These are phyloP conservation scores for Talaromyces rugulosus DNA, from an alignment of 2,329 filamentous ascomycete species.

Conservation along the genomic window DNA sequence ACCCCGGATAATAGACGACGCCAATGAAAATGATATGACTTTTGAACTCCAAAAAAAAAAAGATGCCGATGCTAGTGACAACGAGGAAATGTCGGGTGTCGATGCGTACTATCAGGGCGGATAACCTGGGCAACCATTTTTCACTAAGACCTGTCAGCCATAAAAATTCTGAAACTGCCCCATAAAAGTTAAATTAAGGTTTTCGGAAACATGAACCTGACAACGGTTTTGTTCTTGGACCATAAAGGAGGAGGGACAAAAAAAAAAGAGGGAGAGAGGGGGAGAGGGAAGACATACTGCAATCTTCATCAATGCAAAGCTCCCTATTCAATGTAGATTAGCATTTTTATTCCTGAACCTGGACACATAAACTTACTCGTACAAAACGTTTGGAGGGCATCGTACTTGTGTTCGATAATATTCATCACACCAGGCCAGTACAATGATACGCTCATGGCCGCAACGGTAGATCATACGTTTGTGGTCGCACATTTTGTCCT, in stretches of 20 bases:
- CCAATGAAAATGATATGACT: not conserved
- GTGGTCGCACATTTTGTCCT: slow-evolving; percentile 10
- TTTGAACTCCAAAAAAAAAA: not conserved
- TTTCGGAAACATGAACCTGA: not conserved
- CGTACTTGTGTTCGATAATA: slow-evolving; percentile 6
- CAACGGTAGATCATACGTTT: slow-evolving; percentile 8
- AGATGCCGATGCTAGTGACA: not conserved
- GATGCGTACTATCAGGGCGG: not conserved
- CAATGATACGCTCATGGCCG: slow-evolving; percentile 9
- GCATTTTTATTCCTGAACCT: not conserved
- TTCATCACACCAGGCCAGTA: slow-evolving; percentile 4
- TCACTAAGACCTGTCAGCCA: not conserved
- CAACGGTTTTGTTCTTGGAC: not conserved
- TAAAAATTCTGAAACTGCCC: not conserved
- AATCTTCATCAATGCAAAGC: slow-evolving; percentile 9
- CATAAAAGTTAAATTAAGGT: not conserved
- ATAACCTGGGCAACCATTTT: not conserved
- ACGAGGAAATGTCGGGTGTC: not conserved
- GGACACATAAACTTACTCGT: slow-evolving; percentile 1
- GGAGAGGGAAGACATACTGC: slow-evolving; percentile 1
- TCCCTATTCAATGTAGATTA: slow-evolving; percentile 3
- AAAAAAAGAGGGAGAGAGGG: not conserved
- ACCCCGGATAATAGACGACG: not conserved
- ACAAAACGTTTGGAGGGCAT: slow-evolving; percentile 6
- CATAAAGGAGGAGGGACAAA: not conserved